phyloP scores from a whole-genome alignment of 108 stramenopile genomes.

The Nitzschia sp. region DNA sequence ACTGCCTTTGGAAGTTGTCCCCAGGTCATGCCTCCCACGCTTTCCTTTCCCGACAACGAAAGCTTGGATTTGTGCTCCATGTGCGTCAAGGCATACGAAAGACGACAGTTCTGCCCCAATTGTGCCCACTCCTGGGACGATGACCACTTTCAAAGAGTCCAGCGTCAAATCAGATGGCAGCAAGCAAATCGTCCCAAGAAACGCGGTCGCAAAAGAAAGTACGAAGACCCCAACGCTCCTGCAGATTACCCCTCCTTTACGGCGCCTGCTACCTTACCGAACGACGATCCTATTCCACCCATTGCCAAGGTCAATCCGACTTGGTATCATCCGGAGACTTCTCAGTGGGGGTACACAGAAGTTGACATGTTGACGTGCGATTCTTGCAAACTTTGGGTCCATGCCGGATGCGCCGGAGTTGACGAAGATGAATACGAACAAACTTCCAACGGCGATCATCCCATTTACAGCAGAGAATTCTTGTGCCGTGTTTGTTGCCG shows the following conservation, averaged over 20 bases:
- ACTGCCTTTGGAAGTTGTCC: slow-evolving; percentile 49
- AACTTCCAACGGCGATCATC: slow-evolving; percentile 51
- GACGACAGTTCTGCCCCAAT: slow-evolving; percentile 53
- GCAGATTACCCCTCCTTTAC: slow-evolving; percentile 31
- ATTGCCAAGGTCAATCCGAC: slow-evolving; percentile 48
- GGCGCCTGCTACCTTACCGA: slow-evolving; percentile 15
- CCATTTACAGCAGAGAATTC: slow-evolving; percentile 65
- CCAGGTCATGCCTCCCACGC: slow-evolving; percentile 30
- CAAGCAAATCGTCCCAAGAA: slow-evolving; percentile 31
- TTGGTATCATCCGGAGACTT: slow-evolving; percentile 53
- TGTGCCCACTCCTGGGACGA: slow-evolving; percentile 72
- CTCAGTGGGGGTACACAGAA: slow-evolving; percentile 68
- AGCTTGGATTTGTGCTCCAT: slow-evolving; percentile 46
- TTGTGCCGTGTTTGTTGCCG: slow-evolving; percentile 58
- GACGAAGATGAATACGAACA: slow-evolving; percentile 53
- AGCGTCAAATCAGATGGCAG: slow-evolving; percentile 40
- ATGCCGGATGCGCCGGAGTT: slow-evolving; percentile 74
- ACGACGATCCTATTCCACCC: slow-evolving; percentile 35
- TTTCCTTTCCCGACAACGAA: slow-evolving; percentile 39
- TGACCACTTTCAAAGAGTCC: slow-evolving; percentile 49
- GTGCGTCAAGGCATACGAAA: slow-evolving; percentile 51
- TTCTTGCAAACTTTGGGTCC: slow-evolving; percentile 72
- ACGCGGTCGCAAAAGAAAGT: slow-evolving; percentile 48
- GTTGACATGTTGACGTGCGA: slow-evolving; percentile 74
- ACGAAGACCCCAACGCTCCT: slow-evolving; percentile 21